Evolutionary conservation across 2,329 filamentous ascomycete species (phyloP), one percentile per base, ranked within the genome.

Genomic region (Ophiognomonia clavigignenti-juglandacearum): DNA sequence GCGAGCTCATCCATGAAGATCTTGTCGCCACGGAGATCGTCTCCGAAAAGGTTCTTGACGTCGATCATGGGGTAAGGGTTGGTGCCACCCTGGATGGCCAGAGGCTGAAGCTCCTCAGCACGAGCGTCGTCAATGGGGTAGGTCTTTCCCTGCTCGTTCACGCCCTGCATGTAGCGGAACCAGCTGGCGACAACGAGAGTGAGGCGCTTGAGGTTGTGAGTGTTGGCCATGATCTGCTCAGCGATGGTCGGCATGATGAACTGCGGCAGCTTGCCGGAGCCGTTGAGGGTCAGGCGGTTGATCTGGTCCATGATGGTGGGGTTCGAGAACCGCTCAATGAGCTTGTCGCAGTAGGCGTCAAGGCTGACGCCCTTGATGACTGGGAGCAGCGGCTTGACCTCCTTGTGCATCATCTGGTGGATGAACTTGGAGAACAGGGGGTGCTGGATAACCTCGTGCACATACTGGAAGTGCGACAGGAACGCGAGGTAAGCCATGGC

Each of bases 261-360:
- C 61, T 72, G 72, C 0, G 74, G 74, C 32, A 77, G 69, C 69
- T 77, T 77, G 64, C 74, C 74, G 6, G 73, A 75, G 19, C 67
- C 73, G 58, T 71, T 71, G 19, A 77, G 68, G 50, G 70, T 71
- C 50, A 77, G 63, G 31, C 74, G 74, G 32, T 72, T 69, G 46
- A 77, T 64, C 62, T 76, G 73, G 50, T 77, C 74, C 72, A 70
- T 75, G 56, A 77, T 76, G 45, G 73, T 75, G 0, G 74, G 73
- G 70, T 77, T 77, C 57, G 71, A 70, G 65, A 77, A 77, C 31
- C 74, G 74, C 60, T 74, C 72, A 51, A 77, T 69, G 37, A 77
- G 68, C 1, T 73, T 77, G 51, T 68, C 61, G 65, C 72, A 75
- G 62, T 77, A 77, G 54, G 71, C 54, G 53, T 77, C 72, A 43